Conservation (phyloP, 768 basidiomycete genomes). For the Imleria badia region DNA sequence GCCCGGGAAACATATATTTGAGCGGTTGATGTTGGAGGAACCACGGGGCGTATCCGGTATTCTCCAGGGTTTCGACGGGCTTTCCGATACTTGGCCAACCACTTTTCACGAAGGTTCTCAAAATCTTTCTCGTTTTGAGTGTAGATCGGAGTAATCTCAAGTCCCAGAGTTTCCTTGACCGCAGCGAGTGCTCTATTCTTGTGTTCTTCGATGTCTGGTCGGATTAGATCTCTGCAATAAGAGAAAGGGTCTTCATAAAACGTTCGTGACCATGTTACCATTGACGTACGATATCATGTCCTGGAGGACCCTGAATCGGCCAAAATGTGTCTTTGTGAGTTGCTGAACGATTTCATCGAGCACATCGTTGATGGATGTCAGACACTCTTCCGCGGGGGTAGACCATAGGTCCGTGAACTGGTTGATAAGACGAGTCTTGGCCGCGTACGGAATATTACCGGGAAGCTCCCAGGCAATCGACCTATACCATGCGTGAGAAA, state of each 20-base stretch:
- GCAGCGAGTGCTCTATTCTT: constrained; percentile 22
- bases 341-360: constrained; percentile 30
- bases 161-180: constrained; percentile 34
- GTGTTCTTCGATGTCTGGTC: constrained; percentile 28
- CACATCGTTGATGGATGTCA: constrained; percentile 32
- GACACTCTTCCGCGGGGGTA: constrained; percentile 34
- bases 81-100: constrained; percentile 26
- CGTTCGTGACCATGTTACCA: background rate
- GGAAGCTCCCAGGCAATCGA: constrained; percentile 45
- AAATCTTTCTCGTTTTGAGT: constrained; percentile 36
- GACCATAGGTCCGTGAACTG: constrained; percentile 38
- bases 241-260: background rate
- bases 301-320: constrained; percentile 38
- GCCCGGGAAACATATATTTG: no score
- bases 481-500: constrained; percentile 23
- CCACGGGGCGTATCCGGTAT: background rate
- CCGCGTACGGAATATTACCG: constrained; percentile 40
- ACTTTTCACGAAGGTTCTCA: constrained; percentile 17
- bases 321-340: constrained; percentile 38
- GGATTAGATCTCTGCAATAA: constrained; percentile 28
- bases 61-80: background rate
- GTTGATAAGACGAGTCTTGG: constrained; percentile 38
- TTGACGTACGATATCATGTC: constrained; percentile 35
- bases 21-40: background rate
- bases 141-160: constrained; percentile 41